phyloP scores from a whole-genome alignment of 768 basidiomycete species.

The Auriscalpium orientale region DNA sequence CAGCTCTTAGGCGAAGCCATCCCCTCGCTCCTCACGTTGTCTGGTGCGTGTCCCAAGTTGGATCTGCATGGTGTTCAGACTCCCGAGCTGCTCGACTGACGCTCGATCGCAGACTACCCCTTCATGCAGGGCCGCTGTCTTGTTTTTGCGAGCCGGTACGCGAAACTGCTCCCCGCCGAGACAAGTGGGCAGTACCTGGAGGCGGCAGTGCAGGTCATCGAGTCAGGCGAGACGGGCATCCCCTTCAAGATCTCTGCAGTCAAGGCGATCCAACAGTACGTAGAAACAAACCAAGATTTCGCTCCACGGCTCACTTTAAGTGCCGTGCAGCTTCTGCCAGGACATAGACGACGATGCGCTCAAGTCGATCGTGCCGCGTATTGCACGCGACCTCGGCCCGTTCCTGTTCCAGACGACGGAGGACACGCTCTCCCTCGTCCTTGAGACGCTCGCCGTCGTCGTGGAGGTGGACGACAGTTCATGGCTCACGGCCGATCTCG shows the following conservation, averaged over 20 bases:
- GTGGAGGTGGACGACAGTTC: constrained; percentile 64
- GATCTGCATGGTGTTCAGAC: background rate
- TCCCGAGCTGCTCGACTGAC: background rate
- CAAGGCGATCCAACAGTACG: constrained; percentile 87
- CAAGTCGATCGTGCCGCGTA: constrained; percentile 58
- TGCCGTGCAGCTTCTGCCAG: constrained; percentile 56
- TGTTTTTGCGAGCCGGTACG: constrained; percentile 88
- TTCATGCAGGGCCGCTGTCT: constrained; percentile 95
- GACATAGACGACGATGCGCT: constrained; percentile 54
- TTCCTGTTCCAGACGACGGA: constrained; percentile 76
- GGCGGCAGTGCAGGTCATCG: constrained; percentile 80
- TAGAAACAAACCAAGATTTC: background rate
- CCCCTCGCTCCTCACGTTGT: constrained; percentile 62
- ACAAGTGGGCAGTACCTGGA: constrained; percentile 82
- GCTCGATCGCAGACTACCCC: constrained; percentile 52
- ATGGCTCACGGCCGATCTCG: constrained; percentile 66
- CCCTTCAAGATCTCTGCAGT: constrained; percentile 93
- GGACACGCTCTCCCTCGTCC: constrained; percentile 80
- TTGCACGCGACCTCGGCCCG: constrained; percentile 76
- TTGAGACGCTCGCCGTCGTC: constrained; percentile 79
- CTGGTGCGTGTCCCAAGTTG: constrained; percentile 61
- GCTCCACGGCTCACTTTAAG: background rate
- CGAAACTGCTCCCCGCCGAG: constrained; percentile 60
- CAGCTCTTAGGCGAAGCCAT: constrained; percentile 70
- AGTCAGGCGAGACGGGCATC: constrained; percentile 60